Evolutionary conservation across 164 flowering plant genomes (phyloP).

Genomic region (Aristolochia californica): DNA sequence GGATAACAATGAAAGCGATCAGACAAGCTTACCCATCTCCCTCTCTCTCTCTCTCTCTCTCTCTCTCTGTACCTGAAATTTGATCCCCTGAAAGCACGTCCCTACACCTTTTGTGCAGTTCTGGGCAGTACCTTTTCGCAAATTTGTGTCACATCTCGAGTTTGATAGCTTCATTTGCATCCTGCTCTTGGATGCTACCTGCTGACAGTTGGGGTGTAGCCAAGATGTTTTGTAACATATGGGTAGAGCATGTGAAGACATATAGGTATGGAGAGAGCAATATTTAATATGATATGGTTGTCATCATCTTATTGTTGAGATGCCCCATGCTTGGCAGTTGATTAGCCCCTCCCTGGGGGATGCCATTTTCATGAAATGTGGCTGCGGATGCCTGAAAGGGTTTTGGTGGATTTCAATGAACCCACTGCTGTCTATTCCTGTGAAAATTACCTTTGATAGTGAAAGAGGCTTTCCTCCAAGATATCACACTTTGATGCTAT

Average conservation of each 20-base stretch:
- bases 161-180: neutral
- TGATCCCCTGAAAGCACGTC: no score
- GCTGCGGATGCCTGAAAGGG: no score
- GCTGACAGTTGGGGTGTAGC: slow-evolving; percentile 4
- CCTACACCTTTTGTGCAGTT: no score
- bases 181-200: neutral
- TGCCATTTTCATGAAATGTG: no score
- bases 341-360: no score
- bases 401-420: no score
- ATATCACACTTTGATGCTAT: neutral
- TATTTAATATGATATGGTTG: neutral
- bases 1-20: no score
- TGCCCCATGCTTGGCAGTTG: no score
- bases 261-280: neutral
- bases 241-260: slow-evolving; percentile 3
- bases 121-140: no score
- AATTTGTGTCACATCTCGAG: neutral
- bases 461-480: neutral
- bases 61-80: no score
- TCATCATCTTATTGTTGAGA: slow-evolving; percentile 2
- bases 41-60: no score
- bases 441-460: neutral
- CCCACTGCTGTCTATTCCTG: neutral
- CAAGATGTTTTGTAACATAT: slow-evolving; percentile 5
- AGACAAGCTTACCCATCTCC: no score